phyloP scores from a whole-genome alignment of 345 rosid species.

The Carallia pectinifolia region DNA sequence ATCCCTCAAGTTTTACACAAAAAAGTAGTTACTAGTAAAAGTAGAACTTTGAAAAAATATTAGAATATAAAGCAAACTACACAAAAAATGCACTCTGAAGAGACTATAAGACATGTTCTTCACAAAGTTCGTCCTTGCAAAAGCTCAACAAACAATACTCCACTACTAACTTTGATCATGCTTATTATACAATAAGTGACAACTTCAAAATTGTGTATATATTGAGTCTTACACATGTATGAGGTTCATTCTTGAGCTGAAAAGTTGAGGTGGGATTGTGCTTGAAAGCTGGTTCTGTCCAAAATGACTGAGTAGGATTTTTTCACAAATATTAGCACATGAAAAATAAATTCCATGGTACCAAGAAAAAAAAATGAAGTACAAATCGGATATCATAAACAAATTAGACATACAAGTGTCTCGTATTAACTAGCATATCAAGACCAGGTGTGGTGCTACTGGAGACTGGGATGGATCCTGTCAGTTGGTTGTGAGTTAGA shows the following conservation, averaged over 20 bases:
- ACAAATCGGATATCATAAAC: neutral
- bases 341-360: neutral
- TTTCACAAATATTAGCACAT: constrained; percentile 1
- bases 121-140: too few relatives aligned
- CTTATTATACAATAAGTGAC: too few relatives aligned
- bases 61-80: too few relatives aligned
- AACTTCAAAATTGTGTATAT: too few relatives aligned
- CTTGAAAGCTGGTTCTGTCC: constrained; percentile 73
- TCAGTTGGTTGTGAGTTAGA: constrained; percentile 70
- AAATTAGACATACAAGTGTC: constrained; percentile 68
- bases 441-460: constrained; percentile 68
- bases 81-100: too few relatives aligned
- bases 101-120: too few relatives aligned
- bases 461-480: constrained; percentile 76
- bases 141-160: too few relatives aligned
- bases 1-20: too few relatives aligned
- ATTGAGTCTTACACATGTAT: constrained; percentile 64
- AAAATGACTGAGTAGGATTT: constrained; percentile 52
- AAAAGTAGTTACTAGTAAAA: too few relatives aligned
- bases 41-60: too few relatives aligned
- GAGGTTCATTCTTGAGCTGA: constrained; percentile 64
- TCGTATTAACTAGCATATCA: constrained; percentile 56
- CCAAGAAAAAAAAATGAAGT: too few relatives aligned
- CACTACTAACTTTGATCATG: too few relatives aligned
- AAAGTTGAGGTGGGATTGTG: constrained; percentile 54